Evolutionary conservation across 106 monocot species (phyloP), one percentile per base, ranked within the genome.

Genomic region (Platanthera zijinensis): DNA sequence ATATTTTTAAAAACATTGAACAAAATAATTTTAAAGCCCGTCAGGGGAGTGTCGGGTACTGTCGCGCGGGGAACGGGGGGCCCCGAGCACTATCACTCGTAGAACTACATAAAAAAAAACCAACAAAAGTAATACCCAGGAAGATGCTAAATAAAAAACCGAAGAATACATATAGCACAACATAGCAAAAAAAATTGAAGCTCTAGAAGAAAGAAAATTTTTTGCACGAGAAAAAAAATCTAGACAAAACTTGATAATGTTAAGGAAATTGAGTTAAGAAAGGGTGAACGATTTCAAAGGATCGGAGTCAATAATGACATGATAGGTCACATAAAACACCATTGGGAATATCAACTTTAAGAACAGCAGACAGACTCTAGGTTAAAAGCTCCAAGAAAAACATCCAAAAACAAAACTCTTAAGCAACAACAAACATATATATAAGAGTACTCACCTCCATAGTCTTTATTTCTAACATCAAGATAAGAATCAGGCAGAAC

Each of bases 401-500:
- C 46, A 6, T 47, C 14, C 2, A 69, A 69, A 69, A 46, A 46
- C 3, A 46, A 70, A 70, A 70, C 32, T 32, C 0, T 48, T 12
- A 48, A 17, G 70, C 48, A 70, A 70, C 15, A 70, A 70, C 6
- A 70, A 70, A 48, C 5, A 48, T 13, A 48, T 5, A 66, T 48
- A 46, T 19, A 21, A 21, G 8, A 72, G 51, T 51, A 22, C 22
- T 73, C 77, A 93, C 96, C 96, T 87, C 96, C 96, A 77, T 96
- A 96, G 76, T 96, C 93, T 84, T 96, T 96, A 76, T 96, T 89
- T 74, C 75, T 99, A n/a, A 99, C 97, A 75, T 99, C 89, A 82
- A 99, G 75, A 78, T 99, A 99, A 22, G 94, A 99, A 85, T 99
- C 97, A 70, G 97, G 97, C 72, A 99, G 97, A 39, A 99, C 97